Base-by-base conservation (phyloP, 2,329 filamentous ascomycete genomes). In the Colletotrichum spaethianum region DNA sequence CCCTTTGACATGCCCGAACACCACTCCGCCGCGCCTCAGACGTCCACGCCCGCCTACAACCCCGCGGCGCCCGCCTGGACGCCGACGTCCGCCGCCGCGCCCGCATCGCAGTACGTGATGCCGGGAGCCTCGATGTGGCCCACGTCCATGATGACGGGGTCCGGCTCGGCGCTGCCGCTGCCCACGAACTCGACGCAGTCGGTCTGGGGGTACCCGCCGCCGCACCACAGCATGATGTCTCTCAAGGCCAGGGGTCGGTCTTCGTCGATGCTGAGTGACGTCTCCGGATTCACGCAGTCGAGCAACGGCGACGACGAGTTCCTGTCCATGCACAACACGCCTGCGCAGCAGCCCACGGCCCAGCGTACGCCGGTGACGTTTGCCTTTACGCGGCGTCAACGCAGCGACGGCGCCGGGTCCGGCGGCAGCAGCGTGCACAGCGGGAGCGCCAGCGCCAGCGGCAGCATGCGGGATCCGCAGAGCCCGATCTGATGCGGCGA, bases 261-360 rank as follows among this genome's bases (percentile, higher is more conserved):
- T 38, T 91, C 89, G 12, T 91, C 89, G 69, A 92, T 92, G 90
- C 86, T 92, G 2, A 92, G 90, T 76, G 88, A 91, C 76, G 83
- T 92, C 3, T 91, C 89, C n/a, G 90, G 90, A 26, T 91, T 92
- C 76, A 92, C 90, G 9, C 89, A 92, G 80, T 89, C 87, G 20
- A 91, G 87, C 75, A 84, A 84, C 59, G 88, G 87, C 55, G 88
- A 88, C 28, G 83, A 85, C 26, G 84, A 83, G 52, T 76, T 74
- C 44, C 62, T 73, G 63, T 73, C 70, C 55, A 59, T 59, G 66
- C 67, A 72, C 67, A 73, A 66, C 75, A 66, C 66, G 74, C 74
- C 26, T 63, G 76, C 63, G 60, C 75, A 52, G 73, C 68, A 62
- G 65, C 76, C 65, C 56, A 63, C 42, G 72, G 73, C 61, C 64